These are phyloP conservation scores for Lachnellula suecica DNA, from an alignment of 2,329 filamentous ascomycete genomes.

Conservation along the genomic window DNA sequence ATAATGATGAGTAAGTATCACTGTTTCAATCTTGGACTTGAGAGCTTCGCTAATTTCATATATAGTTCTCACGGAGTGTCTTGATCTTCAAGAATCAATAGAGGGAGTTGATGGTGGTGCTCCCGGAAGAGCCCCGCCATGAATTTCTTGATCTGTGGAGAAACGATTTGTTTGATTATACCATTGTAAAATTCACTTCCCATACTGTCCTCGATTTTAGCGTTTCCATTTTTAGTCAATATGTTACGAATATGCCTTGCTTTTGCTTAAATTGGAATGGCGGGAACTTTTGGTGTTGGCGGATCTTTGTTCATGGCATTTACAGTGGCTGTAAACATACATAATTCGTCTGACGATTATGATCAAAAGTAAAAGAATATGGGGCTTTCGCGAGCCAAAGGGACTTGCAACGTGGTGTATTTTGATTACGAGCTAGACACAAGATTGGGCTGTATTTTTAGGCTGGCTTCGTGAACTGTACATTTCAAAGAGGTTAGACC, in stretches of 20 bases:
- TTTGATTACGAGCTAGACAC: too few relatives aligned
- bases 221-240: conserved; percentile 2
- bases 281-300: conserved; percentile 1
- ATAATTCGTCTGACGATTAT: not conserved
- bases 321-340: not conserved
- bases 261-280: not conserved
- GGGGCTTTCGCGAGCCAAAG: conserved; percentile 6
- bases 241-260: not conserved
- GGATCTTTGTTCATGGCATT: not conserved
- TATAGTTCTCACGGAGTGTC: conserved; percentile 50
- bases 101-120: conserved; percentile 19
- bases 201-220: conserved; percentile 4
- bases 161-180: conserved; percentile 3
- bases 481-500: too few relatives aligned
- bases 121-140: conserved; percentile 26
- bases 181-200: conserved; percentile 7
- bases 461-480: too few relatives aligned
- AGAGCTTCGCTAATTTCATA: not conserved
- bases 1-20: conserved; percentile 72
- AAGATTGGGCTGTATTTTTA: too few relatives aligned
- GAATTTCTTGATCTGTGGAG: conserved; percentile 6
- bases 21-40: too few relatives aligned
- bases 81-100: conserved; percentile 49
- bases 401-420: too few relatives aligned
- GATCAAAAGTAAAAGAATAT: not conserved